These are phyloP conservation scores for Chrysochromulina tobinii DNA, from an alignment of 78 protist genomes.

Conservation along the genomic window DNA sequence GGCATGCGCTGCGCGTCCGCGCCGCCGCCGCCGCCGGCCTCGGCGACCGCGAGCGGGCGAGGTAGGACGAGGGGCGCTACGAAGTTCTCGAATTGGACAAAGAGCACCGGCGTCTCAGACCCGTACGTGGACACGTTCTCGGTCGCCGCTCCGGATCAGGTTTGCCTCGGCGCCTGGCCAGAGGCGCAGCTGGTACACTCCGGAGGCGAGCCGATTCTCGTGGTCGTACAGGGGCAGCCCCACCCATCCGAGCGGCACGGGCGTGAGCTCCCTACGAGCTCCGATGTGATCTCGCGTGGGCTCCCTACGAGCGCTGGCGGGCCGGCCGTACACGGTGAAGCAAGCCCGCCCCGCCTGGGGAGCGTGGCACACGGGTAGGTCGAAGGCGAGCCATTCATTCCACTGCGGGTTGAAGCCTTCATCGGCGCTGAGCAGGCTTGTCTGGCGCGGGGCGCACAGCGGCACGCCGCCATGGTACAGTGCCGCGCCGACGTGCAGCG, in stretches of 20 bases:
- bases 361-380: neutral
- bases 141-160: neutral
- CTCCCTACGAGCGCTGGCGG: neutral
- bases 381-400: too few relatives aligned
- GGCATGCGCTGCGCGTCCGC: too few relatives aligned
- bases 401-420: neutral
- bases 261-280: neutral
- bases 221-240: neutral
- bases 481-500: too few relatives aligned
- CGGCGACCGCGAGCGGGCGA: too few relatives aligned
- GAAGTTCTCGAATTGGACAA: neutral
- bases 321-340: constrained; percentile 20
- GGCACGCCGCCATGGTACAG: neutral
- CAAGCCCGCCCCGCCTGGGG: constrained; percentile 43
- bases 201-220: neutral
- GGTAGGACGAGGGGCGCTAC: neutral
- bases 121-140: neutral
- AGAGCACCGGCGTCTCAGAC: neutral
- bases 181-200: neutral
- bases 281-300: neutral
- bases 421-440: neutral
- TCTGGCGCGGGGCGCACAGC: neutral
- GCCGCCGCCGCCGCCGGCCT: too few relatives aligned
- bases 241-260: neutral
- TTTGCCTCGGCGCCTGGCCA: neutral